Conservation (phyloP, 2,329 filamentous ascomycete species). For the Gnomoniopsis sp. region DNA sequence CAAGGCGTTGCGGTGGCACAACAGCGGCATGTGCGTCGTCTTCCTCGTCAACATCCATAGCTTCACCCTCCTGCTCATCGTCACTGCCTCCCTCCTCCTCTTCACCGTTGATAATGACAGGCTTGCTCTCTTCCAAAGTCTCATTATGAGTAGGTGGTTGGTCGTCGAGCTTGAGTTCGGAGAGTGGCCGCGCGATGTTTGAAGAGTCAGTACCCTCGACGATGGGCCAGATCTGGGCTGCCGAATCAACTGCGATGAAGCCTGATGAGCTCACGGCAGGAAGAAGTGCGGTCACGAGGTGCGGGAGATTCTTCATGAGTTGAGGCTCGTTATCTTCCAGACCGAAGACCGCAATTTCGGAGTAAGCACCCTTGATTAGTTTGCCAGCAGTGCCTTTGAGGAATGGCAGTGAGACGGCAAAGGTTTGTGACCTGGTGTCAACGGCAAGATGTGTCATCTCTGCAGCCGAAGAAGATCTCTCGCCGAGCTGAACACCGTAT, state of each 20-base stretch:
- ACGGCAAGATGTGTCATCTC: conserved; percentile 67
- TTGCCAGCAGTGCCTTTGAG: conserved; percentile 21
- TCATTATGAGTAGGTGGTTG: not conserved
- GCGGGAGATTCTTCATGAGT: conserved; percentile 52
- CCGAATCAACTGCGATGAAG: conserved; percentile 73
- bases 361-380: conserved; percentile 34
- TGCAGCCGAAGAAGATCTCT: conserved; percentile 34
- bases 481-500: conserved; percentile 59
- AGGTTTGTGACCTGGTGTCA: conserved; percentile 61
- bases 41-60: conserved; percentile 29
- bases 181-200: conserved; percentile 51
- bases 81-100: conserved; percentile 23
- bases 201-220: conserved; percentile 56
- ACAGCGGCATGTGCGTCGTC: conserved; percentile 53
- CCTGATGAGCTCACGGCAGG: conserved; percentile 63
- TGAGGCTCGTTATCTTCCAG: conserved; percentile 57
- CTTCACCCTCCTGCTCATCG: conserved; percentile 26
- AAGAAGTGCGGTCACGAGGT: conserved; percentile 63
- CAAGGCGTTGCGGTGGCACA: conserved; percentile 64
- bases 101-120: conserved; percentile 29
- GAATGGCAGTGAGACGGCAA: conserved; percentile 57
- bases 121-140: conserved; percentile 19
- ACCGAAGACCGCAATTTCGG: conserved; percentile 65
- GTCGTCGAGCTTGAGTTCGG: conserved; percentile 46
- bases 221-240: conserved; percentile 66